phyloP scores from a whole-genome alignment of 495 filamentous ascomycete genomes.

The Aspergillus asperescens region DNA sequence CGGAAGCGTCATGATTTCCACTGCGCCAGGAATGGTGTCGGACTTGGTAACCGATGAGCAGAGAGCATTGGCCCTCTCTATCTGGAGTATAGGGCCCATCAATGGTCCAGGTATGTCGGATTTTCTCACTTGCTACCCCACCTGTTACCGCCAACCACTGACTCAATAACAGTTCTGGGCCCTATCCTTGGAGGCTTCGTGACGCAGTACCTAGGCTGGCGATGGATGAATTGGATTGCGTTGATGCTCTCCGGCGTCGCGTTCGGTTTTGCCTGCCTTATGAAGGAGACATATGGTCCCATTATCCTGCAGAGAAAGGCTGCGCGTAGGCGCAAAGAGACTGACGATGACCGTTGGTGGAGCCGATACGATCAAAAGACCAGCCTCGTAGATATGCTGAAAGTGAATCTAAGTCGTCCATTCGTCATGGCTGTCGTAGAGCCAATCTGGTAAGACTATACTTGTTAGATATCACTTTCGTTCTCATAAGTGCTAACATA shows the following conservation, averaged over 20 bases:
- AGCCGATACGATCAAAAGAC: constrained; percentile 66
- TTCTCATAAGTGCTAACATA: background rate
- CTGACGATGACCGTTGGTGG: constrained; percentile 70
- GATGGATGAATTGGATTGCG: constrained; percentile 83
- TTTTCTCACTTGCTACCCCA: background rate
- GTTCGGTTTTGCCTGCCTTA: constrained; percentile 39
- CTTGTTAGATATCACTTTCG: background rate
- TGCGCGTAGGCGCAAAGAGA: constrained; percentile 63
- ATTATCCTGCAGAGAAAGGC: constrained; percentile 66
- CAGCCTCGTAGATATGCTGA: constrained; percentile 51
- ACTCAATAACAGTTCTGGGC: constrained; percentile 25
- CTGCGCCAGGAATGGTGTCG: constrained; percentile 74
- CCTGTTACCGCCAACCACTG: background rate
- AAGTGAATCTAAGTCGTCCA: constrained; percentile 67
- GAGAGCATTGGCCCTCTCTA: constrained; percentile 65
- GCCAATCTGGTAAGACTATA: constrained; percentile 61
- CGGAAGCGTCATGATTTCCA: constrained; percentile 72
- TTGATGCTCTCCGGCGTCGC: constrained; percentile 61
- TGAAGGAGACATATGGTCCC: constrained; percentile 77
- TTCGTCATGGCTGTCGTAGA: constrained; percentile 75
- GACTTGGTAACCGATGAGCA: constrained; percentile 73
- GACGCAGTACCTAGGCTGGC: constrained; percentile 66
- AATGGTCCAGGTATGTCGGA: constrained; percentile 60
- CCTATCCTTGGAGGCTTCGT: constrained; percentile 74
- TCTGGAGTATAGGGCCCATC: constrained; percentile 72